Percentiles rank a stretch among this genome's conserved stretches.
These are phyloP conservation scores for Monosporascus sp. DNA, from an alignment of 2,329 filamentous ascomycete genomes.

Conservation along the genomic window DNA sequence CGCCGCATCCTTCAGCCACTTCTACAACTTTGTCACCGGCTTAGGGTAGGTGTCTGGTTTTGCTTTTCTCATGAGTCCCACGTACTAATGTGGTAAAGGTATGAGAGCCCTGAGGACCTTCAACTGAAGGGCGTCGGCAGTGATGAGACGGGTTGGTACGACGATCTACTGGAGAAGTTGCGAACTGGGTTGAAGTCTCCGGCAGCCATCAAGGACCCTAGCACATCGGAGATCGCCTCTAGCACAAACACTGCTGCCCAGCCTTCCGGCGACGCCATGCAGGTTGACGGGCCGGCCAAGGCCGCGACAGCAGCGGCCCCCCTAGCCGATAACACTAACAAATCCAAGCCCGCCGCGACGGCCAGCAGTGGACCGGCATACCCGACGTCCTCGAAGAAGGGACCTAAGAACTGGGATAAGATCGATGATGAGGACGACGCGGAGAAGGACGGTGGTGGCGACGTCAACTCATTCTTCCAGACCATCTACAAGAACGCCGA, in stretches of 20 bases:
- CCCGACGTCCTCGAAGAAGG: slow-evolving; percentile 78
- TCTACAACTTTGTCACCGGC: slow-evolving; percentile 12
- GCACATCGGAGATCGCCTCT: too few species aligned
- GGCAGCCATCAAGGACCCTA: not conserved
- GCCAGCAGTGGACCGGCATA: slow-evolving; percentile 51
- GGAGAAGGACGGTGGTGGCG: slow-evolving; percentile 53
- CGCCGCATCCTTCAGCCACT: slow-evolving; percentile 12
- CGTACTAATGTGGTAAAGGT: slow-evolving; percentile 14
- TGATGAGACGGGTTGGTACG: slow-evolving; percentile 19
- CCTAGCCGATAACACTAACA: slow-evolving; percentile 1
- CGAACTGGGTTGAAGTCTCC: slow-evolving; percentile 20
- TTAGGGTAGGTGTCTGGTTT: slow-evolving; percentile 16
- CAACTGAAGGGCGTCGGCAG: slow-evolving; percentile 9
- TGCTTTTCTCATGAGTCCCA: not conserved
- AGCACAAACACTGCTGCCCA: too few species aligned
- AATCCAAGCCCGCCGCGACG: slow-evolving; percentile 5
- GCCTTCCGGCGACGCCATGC: slow-evolving; percentile 30
- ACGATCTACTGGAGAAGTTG: slow-evolving; percentile 11
- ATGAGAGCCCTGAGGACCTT: slow-evolving; percentile 14
- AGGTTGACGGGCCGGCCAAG: slow-evolving; percentile 14
- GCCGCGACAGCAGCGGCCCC: not conserved
- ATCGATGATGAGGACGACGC: slow-evolving; percentile 47
- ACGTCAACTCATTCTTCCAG: slow-evolving; percentile 84
- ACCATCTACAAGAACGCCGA: slow-evolving; percentile 73
- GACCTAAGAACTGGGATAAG: slow-evolving; percentile 90